Evolutionary conservation across 2,329 filamentous ascomycete genomes (phyloP).

Genomic region (Simplicillium aogashimaense): DNA sequence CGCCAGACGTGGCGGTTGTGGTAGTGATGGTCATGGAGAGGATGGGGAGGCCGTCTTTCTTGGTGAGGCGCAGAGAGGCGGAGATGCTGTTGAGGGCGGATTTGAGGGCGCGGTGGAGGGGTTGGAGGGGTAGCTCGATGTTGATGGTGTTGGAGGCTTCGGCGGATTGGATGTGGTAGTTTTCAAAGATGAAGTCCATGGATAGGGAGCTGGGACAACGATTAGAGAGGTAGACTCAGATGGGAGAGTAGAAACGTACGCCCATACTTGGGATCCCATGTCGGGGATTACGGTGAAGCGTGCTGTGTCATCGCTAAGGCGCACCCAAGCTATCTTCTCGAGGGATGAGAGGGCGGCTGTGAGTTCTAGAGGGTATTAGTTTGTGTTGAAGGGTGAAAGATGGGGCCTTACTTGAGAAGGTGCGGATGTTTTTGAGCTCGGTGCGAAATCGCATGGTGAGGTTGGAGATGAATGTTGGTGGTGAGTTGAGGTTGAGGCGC

Average conservation of each 20-base stretch:
- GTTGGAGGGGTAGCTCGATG: conserved; percentile 82
- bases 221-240: background rate
- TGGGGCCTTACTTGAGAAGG: conserved; percentile 46
- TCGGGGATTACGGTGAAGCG: conserved; percentile 96
- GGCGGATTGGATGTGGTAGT: conserved; percentile 77
- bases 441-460: conserved; percentile 55
- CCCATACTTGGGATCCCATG: conserved; percentile 93
- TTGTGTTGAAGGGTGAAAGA: background rate
- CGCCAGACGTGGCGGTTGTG: conserved; percentile 44
- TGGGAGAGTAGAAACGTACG: conserved; percentile 46
- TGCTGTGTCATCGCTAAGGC: conserved; percentile 75
- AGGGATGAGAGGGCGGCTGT: conserved; percentile 54
- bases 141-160: conserved; percentile 83
- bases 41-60: conserved; percentile 79
- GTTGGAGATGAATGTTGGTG: background rate
- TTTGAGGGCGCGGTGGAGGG: conserved; percentile 82
- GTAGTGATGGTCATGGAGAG: conserved; percentile 85
- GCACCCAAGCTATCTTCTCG: conserved; percentile 83
- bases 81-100: conserved; percentile 75
- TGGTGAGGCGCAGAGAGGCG: conserved; percentile 80
- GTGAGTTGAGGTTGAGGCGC: too few relatives aligned
- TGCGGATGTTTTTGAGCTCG: conserved; percentile 55
- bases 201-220: conserved; percentile 39
- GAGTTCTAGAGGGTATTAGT: conserved; percentile 36
- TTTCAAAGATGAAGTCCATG: conserved; percentile 79